These are phyloP conservation scores for Ulota crispa DNA, from an alignment of 225 moss, liverwort and hornwort species.

Conservation along the genomic window DNA sequence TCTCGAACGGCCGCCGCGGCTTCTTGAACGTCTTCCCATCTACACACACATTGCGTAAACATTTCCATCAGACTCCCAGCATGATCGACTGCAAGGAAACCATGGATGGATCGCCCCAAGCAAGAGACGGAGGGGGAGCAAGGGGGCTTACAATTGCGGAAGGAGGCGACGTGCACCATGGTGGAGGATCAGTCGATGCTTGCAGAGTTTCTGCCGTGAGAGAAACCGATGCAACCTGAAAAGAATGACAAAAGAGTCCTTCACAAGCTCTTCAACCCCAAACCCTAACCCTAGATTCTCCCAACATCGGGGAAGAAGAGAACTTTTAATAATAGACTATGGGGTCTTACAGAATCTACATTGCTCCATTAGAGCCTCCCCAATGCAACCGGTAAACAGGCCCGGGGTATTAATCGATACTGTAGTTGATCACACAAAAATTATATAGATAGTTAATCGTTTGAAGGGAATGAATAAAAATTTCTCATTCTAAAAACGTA, in stretches of 20 bases:
- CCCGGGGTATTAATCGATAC: no score
- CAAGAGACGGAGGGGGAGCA: neutral
- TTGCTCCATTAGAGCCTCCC: no score
- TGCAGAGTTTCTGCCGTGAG: neutral
- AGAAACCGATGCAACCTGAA: neutral
- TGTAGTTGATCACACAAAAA: no score
- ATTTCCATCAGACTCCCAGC: neutral
- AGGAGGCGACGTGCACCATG: constrained; percentile 89
- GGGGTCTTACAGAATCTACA: no score
- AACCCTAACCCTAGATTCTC: constrained; percentile 10
- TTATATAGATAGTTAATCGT: no score
- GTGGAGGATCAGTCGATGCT: constrained; percentile 18
- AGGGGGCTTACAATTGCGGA: constrained; percentile 77
- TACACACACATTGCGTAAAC: constrained; percentile 5
- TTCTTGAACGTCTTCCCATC: constrained; percentile 98
- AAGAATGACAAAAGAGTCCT: accelerated
- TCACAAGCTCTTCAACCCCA: constrained; percentile 22
- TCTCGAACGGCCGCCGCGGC: constrained; percentile 89
- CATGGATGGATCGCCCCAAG: neutral
- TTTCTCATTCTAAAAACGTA: no score
- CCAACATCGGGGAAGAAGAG: no score
- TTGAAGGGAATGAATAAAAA: no score
- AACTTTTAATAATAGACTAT: no score
- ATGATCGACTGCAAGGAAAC: neutral
- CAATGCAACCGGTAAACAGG: no score